Evolutionary conservation across 495 filamentous ascomycete genomes (phyloP).

Genomic region (Annulohypoxylon stygium): DNA sequence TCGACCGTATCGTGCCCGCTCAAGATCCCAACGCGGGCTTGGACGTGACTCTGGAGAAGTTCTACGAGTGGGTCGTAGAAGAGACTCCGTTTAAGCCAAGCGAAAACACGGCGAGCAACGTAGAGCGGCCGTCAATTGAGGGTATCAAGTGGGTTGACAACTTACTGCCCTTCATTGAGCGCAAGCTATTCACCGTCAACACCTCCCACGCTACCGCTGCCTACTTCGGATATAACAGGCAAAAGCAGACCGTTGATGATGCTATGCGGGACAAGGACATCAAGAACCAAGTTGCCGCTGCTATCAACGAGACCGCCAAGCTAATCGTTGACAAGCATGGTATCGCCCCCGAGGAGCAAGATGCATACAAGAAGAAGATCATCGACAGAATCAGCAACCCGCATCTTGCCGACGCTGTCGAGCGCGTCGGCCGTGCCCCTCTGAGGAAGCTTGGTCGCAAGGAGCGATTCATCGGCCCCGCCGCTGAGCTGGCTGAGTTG

Average conservation of each 20-base stretch:
- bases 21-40: slow-evolving; percentile 83
- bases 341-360: slow-evolving; percentile 81
- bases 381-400: slow-evolving; percentile 93
- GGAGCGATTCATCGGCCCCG: slow-evolving; percentile 95
- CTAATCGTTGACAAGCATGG: slow-evolving; percentile 90
- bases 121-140: slow-evolving; percentile 72
- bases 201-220: slow-evolving; percentile 97
- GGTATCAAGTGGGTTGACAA: slow-evolving; percentile 94
- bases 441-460: slow-evolving; percentile 91
- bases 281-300: slow-evolving; percentile 77
- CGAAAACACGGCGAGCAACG: slow-evolving; percentile 56
- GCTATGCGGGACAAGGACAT: slow-evolving; percentile 73
- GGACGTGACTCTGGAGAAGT: slow-evolving; percentile 95
- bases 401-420: slow-evolving; percentile 91
- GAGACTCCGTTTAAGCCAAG: slow-evolving; percentile 77
- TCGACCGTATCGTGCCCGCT: slow-evolving; percentile 95
- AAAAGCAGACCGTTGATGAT: slow-evolving; percentile 89
- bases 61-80: slow-evolving; percentile 98
- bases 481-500: slow-evolving; percentile 82
- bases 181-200: slow-evolving; percentile 99
- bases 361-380: slow-evolving; percentile 92
- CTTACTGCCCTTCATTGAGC: slow-evolving; percentile 95
- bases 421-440: slow-evolving; percentile 95
- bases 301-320: slow-evolving; percentile 82
- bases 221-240: slow-evolving; percentile 88